Evolutionary conservation across 1,284 basidiomycete species (phyloP), one percentile per base, ranked within the genome.

Genomic region (Cystobasidium slooffiae): DNA sequence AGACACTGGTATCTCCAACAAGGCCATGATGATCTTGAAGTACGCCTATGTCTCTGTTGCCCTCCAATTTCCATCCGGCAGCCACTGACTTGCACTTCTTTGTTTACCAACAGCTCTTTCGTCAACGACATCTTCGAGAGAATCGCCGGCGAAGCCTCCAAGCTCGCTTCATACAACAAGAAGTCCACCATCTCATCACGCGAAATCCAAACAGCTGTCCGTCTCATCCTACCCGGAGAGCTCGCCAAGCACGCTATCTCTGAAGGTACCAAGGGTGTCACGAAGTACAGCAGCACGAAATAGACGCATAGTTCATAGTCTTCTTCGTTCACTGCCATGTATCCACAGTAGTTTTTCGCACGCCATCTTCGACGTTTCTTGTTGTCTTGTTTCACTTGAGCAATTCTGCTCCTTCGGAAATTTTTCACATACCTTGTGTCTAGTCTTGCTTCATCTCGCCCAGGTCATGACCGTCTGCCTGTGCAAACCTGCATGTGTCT

Each of bases 131-230:
- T 84, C 79, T 84, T 84, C 75, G 84, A 84, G 81, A 81, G 83
- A 76, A 82, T 84, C 75, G 79, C 73, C 41, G 37, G 44, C 39
- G 77, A 78, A 65, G 78, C 78, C 22, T 77, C 76, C 69, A 78
- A 93, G 85, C 90, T 95, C 77, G 92, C 92, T 53, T 87, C 90
- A 5, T 94, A 94, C 87, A 94, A 92, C 77, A 93, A 94, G 87
- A 93, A 93, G 85, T 94, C 92, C 14, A 95, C 93, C 74, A 94
- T 95, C 84, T 94, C 93, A 72, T 94, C 92, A 62, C 91, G 93
- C 74, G 93, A 95, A 84, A 77, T 77, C 52, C 76, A 77, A 82
- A 94, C 92, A 65, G 88, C 91, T 67, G 92, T 94, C 62, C 90
- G 93, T 76, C 88, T 96, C 55, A 94, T 96, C 83, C 89, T 96